A percentile compares a stretch with the other conserved stretches of the same genome.
phyloP scores from a whole-genome alignment of 2,329 filamentous ascomycete species.

The Nothophoma quercina region DNA sequence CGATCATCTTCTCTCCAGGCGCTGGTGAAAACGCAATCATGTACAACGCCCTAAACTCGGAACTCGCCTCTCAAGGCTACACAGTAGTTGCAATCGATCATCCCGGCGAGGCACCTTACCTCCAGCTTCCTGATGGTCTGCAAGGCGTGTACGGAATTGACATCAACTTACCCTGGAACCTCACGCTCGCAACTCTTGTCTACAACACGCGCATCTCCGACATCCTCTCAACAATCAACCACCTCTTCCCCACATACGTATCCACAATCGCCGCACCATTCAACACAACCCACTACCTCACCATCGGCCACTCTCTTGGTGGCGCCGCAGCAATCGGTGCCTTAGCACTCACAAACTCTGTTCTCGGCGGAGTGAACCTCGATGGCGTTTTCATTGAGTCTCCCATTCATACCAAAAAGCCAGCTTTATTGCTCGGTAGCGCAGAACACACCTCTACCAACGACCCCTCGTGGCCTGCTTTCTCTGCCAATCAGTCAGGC shows the following conservation, averaged over 20 bases:
- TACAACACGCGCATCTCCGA: constrained; percentile 30
- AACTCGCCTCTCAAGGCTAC: constrained; percentile 29
- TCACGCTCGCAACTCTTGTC: constrained; percentile 14
- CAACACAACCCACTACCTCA: constrained; percentile 23
- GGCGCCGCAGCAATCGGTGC: constrained; percentile 26
- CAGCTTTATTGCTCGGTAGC: constrained; percentile 28
- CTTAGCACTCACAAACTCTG: constrained; percentile 8
- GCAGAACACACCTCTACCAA: constrained; percentile 21
- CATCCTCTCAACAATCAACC: background rate
- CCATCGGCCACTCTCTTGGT: constrained; percentile 31
- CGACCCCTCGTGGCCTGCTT: constrained; percentile 29
- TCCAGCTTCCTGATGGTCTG: constrained; percentile 15
- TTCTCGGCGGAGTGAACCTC: constrained; percentile 29
- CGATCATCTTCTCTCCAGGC: constrained; percentile 30
- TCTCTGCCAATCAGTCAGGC: constrained; percentile 28
- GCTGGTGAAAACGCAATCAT: constrained; percentile 22
- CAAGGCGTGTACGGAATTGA: constrained; percentile 22
- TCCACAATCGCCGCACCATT: constrained; percentile 13
- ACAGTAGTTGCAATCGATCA: constrained; percentile 29
- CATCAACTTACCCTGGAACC: constrained; percentile 21
- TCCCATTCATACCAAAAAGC: constrained; percentile 25
- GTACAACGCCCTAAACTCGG: constrained; percentile 20
- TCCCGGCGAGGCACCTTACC: constrained; percentile 27
- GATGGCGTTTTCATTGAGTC: constrained; percentile 28
- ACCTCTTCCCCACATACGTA: constrained; percentile 17